These are phyloP conservation scores for Diplocarpon rosae DNA, from an alignment of 2,329 filamentous ascomycete genomes.

Conservation along the genomic window DNA sequence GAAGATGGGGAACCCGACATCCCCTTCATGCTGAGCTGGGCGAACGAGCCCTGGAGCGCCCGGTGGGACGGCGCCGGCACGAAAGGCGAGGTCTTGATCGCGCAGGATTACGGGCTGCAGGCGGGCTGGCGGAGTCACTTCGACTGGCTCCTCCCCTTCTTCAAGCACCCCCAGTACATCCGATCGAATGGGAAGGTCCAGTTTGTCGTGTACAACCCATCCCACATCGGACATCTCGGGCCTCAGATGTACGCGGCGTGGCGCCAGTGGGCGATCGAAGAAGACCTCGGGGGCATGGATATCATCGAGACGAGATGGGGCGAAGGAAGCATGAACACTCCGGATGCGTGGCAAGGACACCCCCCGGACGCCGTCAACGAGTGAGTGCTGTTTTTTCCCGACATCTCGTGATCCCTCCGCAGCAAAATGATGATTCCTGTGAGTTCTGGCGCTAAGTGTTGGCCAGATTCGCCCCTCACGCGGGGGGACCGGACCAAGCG, in stretches of 20 bases:
- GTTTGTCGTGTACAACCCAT: constrained; percentile 8
- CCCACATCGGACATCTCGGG: constrained; percentile 4
- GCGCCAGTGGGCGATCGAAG: constrained; percentile 8
- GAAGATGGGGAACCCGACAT: constrained; percentile 10
- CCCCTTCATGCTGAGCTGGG: constrained; percentile 11
- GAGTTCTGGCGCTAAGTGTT: too few relatives aligned
- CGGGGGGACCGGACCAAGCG: constrained; percentile 5
- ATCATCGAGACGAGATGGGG: constrained; percentile 9
- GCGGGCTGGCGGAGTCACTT: constrained; percentile 8
- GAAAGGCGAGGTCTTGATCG: constrained; percentile 2
- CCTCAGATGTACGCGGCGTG: constrained; percentile 7
- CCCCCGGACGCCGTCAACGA: constrained; percentile 9
- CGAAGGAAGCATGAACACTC: constrained; percentile 1
- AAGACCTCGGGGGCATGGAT: constrained; percentile 8
- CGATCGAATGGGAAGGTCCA: constrained; percentile 7
- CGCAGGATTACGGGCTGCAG: constrained; percentile 6
- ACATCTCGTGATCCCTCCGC: too few relatives aligned
- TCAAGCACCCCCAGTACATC: constrained; percentile 9
- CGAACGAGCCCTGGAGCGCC: constrained; percentile 10
- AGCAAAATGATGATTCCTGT: too few relatives aligned
- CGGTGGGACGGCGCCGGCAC: constrained; percentile 6
- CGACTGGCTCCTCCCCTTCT: constrained; percentile 9
- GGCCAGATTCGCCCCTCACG: constrained; percentile 5
- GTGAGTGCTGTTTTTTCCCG: too few relatives aligned
- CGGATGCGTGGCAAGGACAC: constrained; percentile 3